These are phyloP conservation scores for Elsinoe fawcettii DNA, from an alignment of 2,329 filamentous ascomycete species.

Conservation along the genomic window DNA sequence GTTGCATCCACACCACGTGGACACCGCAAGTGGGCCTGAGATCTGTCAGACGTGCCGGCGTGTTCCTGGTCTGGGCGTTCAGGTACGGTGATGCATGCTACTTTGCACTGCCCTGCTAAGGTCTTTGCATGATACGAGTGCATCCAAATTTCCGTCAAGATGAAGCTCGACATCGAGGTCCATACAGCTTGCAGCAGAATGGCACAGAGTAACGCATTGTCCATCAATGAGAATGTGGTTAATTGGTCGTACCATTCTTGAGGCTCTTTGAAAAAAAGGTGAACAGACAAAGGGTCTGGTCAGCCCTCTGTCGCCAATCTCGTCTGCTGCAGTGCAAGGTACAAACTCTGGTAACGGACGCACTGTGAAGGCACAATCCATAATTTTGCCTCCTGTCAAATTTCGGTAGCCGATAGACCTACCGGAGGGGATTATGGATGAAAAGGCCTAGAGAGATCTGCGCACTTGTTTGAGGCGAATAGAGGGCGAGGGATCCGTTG, in stretches of 20 bases:
- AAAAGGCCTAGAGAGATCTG: neutral
- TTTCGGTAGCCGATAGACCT: neutral
- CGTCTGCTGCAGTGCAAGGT: neutral
- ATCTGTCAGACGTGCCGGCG: neutral
- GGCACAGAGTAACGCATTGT: neutral
- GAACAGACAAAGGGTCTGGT: slow-evolving; percentile 1
- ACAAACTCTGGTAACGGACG: neutral
- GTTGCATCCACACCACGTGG: neutral
- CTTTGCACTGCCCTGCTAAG: neutral
- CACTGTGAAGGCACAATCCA: neutral
- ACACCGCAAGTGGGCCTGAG: neutral
- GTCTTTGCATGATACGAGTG: neutral
- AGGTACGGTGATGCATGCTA: neutral
- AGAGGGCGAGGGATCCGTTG: neutral
- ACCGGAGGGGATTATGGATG: neutral
- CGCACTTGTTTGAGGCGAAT: neutral
- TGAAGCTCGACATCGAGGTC: neutral
- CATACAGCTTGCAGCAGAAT: neutral
- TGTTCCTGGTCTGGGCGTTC: neutral
- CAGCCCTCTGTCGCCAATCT: neutral
- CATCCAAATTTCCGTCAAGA: neutral
- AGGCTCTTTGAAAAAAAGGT: neutral
- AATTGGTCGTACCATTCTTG: neutral
- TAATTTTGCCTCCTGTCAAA: slow-evolving; percentile 10
- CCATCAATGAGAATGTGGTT: neutral